These are phyloP conservation scores for Peronospora farinosa DNA, from an alignment of 352 stramenopile species.

Conservation along the genomic window DNA sequence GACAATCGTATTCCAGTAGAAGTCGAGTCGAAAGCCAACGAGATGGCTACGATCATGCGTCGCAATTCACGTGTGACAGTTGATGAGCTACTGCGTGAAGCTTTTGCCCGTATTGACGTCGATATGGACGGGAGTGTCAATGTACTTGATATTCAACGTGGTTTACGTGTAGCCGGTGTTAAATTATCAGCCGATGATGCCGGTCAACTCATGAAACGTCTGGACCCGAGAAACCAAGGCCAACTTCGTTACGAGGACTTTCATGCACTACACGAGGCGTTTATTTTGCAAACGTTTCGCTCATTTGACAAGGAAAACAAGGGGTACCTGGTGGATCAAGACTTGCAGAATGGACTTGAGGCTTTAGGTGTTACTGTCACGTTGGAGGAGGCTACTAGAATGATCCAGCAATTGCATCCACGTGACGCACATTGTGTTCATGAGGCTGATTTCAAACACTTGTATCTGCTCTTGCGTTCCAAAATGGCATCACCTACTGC, in stretches of 20 bases:
- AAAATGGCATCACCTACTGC: slow-evolving; percentile 64
- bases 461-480: slow-evolving; percentile 73
- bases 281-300: slow-evolving; percentile 69
- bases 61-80: slow-evolving; percentile 77
- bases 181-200: slow-evolving; percentile 56
- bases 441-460: slow-evolving; percentile 75
- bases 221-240: slow-evolving; percentile 71
- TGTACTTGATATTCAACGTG: slow-evolving; percentile 68
- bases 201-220: slow-evolving; percentile 47
- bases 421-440: slow-evolving; percentile 57
- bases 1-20: too few species aligned
- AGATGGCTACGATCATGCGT: slow-evolving; percentile 49
- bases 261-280: slow-evolving; percentile 62
- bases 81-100: slow-evolving; percentile 60
- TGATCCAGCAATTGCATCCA: slow-evolving; percentile 73
- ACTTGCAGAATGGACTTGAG: slow-evolving; percentile 59
- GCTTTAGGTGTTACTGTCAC: slow-evolving; percentile 63
- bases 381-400: slow-evolving; percentile 61
- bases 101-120: slow-evolving; percentile 70
- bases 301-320: slow-evolving; percentile 62
- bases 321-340: slow-evolving; percentile 60
- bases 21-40: slow-evolving; percentile 3
- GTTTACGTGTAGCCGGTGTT: slow-evolving; percentile 53
- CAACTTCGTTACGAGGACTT: slow-evolving; percentile 71
- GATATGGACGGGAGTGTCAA: slow-evolving; percentile 65